Evolutionary conservation across 495 filamentous ascomycete species (phyloP).

Genomic region (Hypoxylon fuscum): DNA sequence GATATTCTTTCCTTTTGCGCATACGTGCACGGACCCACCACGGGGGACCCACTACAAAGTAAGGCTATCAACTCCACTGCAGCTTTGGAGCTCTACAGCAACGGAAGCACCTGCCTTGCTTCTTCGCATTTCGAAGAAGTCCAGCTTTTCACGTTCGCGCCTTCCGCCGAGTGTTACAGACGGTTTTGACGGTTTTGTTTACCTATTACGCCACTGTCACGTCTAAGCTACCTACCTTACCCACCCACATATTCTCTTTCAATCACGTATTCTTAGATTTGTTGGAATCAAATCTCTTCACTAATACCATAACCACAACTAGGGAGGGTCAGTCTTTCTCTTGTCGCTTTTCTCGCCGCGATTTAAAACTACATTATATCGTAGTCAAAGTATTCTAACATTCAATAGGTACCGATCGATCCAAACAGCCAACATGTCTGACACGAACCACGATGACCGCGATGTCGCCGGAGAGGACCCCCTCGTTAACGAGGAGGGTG

Average conservation of each 20-base stretch:
- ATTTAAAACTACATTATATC: neutral
- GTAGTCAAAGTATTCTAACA: neutral
- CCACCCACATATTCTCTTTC: too few species aligned
- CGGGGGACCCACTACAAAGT: neutral
- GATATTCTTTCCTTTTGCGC: neutral
- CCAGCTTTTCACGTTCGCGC: neutral
- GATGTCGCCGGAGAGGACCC: constrained; percentile 45
- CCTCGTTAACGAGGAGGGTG: constrained; percentile 51
- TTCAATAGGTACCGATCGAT: neutral
- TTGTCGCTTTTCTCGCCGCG: neutral
- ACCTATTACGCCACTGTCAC: too few species aligned
- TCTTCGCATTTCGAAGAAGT: constrained; percentile 22
- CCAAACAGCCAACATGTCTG: constrained; percentile 41
- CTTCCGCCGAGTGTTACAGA: neutral
- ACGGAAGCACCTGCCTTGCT: constrained; percentile 14
- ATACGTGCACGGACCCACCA: neutral
- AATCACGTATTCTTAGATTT: neutral
- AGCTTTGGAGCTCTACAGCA: constrained; percentile 30
- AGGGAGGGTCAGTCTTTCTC: constrained; percentile 25
- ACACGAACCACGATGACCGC: constrained; percentile 38
- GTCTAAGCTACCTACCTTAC: too few species aligned
- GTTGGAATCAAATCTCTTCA: constrained; percentile 4
- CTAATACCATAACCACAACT: too few species aligned
- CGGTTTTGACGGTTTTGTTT: too few species aligned
- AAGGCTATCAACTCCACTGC: constrained; percentile 21